phyloP scores from a whole-genome alignment of 306 rosid genomes.

The Geum urbanum region DNA sequence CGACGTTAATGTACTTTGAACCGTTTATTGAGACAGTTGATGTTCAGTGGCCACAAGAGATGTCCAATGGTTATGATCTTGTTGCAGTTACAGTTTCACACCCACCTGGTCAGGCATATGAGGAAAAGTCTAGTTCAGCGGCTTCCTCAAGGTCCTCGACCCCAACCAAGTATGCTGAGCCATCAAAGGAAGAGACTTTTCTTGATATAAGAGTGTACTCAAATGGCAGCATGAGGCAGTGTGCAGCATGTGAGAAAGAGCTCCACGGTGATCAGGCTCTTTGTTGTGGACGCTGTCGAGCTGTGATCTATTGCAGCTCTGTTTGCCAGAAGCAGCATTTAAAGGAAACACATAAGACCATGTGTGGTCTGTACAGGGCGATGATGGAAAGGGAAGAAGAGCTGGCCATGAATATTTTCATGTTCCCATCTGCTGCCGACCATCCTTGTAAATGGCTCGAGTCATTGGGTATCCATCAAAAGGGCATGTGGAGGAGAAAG shows the following conservation, averaged over 20 bases:
- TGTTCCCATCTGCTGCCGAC: constrained; percentile 52
- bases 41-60: constrained; percentile 57
- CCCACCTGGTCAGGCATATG: constrained; percentile 46
- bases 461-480: constrained; percentile 50
- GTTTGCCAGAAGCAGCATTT: constrained; percentile 62
- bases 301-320: constrained; percentile 49
- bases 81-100: constrained; percentile 46
- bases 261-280: constrained; percentile 32
- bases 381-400: constrained; percentile 76
- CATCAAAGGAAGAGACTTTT: constrained; percentile 29
- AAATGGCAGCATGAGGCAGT: constrained; percentile 32
- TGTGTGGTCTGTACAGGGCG: constrained; percentile 52
- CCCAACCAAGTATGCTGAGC: constrained; percentile 41
- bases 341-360: constrained; percentile 45
- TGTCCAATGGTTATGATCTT: constrained; percentile 36
- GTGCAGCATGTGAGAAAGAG: constrained; percentile 40
- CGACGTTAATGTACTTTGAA: constrained; percentile 39
- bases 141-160: constrained; percentile 33
- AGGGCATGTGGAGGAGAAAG: constrained; percentile 69
- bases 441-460: constrained; percentile 68
- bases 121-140: constrained; percentile 34
- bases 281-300: constrained; percentile 42
- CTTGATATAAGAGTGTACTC: constrained; percentile 22
- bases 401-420: constrained; percentile 50
- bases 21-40: constrained; percentile 67